These are phyloP conservation scores for Dactylorhiza incarnata DNA, from an alignment of 106 monocot species.

Conservation along the genomic window DNA sequence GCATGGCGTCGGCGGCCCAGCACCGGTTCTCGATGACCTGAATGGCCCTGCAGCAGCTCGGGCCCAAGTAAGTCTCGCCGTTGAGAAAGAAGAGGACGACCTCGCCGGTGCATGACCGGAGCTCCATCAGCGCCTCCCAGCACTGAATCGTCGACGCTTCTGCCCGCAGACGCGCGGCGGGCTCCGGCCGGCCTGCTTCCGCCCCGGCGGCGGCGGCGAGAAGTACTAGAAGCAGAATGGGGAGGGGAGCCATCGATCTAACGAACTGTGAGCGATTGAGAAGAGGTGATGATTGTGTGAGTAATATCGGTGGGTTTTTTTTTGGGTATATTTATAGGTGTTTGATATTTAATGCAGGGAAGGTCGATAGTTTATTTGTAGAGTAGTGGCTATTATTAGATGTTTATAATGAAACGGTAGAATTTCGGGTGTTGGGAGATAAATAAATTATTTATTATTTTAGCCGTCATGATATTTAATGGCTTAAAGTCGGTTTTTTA, in stretches of 20 bases:
- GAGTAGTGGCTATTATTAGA: no score
- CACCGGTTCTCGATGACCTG: constrained; percentile 49
- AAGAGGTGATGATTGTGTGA: neutral
- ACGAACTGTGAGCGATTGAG: neutral
- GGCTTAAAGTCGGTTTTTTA: no score
- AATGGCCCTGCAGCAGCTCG: constrained; percentile 58
- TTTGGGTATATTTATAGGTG: no score
- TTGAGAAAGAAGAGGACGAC: constrained; percentile 90
- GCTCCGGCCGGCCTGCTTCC: neutral
- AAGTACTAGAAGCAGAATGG: neutral
- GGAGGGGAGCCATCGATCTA: neutral
- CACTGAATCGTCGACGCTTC: constrained; percentile 12
- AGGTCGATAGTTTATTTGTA: no score
- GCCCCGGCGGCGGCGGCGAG: neutral
- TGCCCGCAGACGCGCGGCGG: neutral
- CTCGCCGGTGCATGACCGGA: constrained; percentile 64
- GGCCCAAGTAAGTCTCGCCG: constrained; percentile 67
- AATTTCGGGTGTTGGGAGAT: no score
- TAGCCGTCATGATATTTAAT: no score
- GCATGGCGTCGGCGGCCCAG: constrained; percentile 57
- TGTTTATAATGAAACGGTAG: no score
- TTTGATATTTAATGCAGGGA: no score
- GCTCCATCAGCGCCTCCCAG: constrained; percentile 62
- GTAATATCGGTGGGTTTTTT: no score
- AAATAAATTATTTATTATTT: no score